These are phyloP conservation scores for Thermochaetoides dissita DNA, from an alignment of 2,329 filamentous ascomycete genomes.

Conservation along the genomic window DNA sequence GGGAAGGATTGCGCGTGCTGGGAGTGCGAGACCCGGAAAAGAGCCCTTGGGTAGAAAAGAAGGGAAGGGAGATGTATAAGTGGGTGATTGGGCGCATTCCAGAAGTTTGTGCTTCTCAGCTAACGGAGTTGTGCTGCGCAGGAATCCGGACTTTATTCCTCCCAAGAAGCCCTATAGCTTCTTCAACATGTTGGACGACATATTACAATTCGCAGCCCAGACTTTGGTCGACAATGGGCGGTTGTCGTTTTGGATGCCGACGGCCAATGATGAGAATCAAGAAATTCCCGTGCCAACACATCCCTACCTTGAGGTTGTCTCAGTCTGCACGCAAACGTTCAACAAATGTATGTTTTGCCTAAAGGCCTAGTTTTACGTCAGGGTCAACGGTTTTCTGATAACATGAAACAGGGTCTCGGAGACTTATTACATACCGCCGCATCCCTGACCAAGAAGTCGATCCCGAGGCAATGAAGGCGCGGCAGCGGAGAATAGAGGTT, in stretches of 20 bases:
- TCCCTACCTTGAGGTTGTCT: slow-evolving; percentile 57
- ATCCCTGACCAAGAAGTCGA: slow-evolving; percentile 46
- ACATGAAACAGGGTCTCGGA: slow-evolving; percentile 55
- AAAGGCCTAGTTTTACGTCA: too few relatives aligned
- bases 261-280: slow-evolving; percentile 63
- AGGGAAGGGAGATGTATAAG: slow-evolving; percentile 57
- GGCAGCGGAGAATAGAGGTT: slow-evolving; percentile 17
- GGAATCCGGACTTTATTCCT: slow-evolving; percentile 57
- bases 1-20: slow-evolving; percentile 80
- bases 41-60: slow-evolving; percentile 45
- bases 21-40: slow-evolving; percentile 57
- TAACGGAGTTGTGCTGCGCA: slow-evolving; percentile 13
- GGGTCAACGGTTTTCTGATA: slow-evolving; percentile 6
- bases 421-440: slow-evolving; percentile 74
- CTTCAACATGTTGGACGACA: slow-evolving; percentile 75
- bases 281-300: slow-evolving; percentile 68
- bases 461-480: slow-evolving; percentile 24
- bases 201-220: slow-evolving; percentile 65
- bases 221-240: slow-evolving; percentile 68
- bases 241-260: slow-evolving; percentile 95
- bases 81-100: slow-evolving; percentile 25
- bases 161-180: slow-evolving; percentile 92
- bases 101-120: background rate
- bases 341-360: slow-evolving; percentile 53
- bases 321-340: slow-evolving; percentile 72